These are phyloP conservation scores for Solanum etuberosum DNA, from an alignment of 257 asterid genomes.

Conservation along the genomic window DNA sequence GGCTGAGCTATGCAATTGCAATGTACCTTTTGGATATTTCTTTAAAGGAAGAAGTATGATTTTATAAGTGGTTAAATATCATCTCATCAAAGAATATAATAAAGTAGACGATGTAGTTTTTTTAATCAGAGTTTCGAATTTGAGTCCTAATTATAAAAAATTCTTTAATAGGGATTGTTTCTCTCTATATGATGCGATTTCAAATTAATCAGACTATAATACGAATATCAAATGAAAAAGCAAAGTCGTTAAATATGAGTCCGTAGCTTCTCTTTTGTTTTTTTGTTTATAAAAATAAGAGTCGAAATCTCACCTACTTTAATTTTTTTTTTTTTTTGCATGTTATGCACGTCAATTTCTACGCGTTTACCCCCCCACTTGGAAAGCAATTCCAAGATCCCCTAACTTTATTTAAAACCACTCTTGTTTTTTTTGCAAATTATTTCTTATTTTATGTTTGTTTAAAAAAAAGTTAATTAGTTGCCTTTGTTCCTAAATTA, in stretches of 20 bases:
- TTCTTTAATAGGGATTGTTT: no score
- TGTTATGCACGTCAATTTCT: background rate
- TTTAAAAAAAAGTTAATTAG: background rate
- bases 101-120: no score
- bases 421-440: background rate
- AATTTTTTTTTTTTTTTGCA: background rate
- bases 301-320: conserved; percentile 1
- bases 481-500: background rate
- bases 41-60: background rate
- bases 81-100: rapidly evolving
- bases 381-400: background rate
- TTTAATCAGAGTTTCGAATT: background rate
- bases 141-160: rapidly evolving
- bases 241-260: background rate
- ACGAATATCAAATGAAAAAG: no score
- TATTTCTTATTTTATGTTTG: background rate
- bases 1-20: background rate
- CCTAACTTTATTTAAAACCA: background rate
- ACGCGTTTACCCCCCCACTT: background rate
- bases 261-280: background rate
- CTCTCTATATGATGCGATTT: rapidly evolving
- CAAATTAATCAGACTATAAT: rapidly evolving
- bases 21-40: background rate
- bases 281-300: background rate
- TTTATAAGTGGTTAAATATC: background rate